Evolutionary conservation across 2,329 filamentous ascomycete species (phyloP), one percentile per base, ranked within the genome.

Genomic region (Diaporthe nobilis): DNA sequence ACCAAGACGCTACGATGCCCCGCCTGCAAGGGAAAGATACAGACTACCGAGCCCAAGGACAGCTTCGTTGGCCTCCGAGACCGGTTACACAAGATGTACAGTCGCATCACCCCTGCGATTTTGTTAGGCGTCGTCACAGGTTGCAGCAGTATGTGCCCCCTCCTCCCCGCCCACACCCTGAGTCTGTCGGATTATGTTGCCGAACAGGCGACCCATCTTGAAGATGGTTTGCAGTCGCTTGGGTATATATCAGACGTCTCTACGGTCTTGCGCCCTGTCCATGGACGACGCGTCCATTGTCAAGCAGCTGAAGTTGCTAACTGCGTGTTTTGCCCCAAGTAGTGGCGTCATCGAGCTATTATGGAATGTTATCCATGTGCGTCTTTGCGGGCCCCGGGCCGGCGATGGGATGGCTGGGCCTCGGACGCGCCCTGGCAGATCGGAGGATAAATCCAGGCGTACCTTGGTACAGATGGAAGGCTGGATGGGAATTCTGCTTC

Each of bases 1-100:
- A 83, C 87, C 82, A 91, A 91, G 73, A 92, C 92, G 77, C 91
- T 98, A 78, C 87, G 91, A 72, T 99, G 97, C 82, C 96, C 96
- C 3, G 94, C 98, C 77, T 99, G 97, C 89, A 97, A 98, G 83
- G 90, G 92, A 2, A 90, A 92, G 78, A 98, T 98, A 80, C 87
- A 90, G 71, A 88, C 98, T 39, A 90, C 93, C 70, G 92, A 96
- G 67, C 94, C 94, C 20, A 91, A 89, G 80, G 95, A 96, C 81
- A 86, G 91, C 31, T 84, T 97, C 31, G 91, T 98, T 39, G 90
- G 93, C 72, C 80, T 92, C 0, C 90, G 92, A 77, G 90, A 93
- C 70, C 83, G 86, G 22, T 78, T 94, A 13, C 89, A 93, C 79
- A 85, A 87, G 51, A 81, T 82, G 85, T 83, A 92, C 87, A 82